Conservation (phyloP, 192 early-diverging fungal genomes). For the Kappamyces sp. region DNA sequence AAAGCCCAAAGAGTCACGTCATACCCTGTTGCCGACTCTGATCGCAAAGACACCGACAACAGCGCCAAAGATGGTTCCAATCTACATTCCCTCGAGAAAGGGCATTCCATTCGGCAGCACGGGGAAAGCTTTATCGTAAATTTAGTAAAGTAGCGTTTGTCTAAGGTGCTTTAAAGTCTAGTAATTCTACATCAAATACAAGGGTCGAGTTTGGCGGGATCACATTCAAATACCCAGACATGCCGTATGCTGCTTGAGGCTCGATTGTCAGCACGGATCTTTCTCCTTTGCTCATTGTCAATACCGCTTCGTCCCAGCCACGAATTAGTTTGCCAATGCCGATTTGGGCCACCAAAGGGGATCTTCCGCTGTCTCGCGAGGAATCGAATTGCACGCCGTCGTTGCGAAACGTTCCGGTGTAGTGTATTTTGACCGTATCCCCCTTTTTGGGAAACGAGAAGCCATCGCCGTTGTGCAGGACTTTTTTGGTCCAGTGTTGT, state of each 20-base stretch:
- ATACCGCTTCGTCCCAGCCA: slow-evolving; percentile 65
- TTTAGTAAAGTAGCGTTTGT: too few relatives aligned
- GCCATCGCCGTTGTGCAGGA: neutral
- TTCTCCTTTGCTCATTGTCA: slow-evolving; percentile 60
- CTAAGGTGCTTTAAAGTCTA: neutral
- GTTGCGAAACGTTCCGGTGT: slow-evolving; percentile 1
- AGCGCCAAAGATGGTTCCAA: too few relatives aligned
- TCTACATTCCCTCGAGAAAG: too few relatives aligned
- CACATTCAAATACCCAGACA: slow-evolving; percentile 44
- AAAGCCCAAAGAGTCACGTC: too few relatives aligned
- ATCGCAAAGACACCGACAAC: too few relatives aligned
- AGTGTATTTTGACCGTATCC: neutral
- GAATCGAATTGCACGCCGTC: slow-evolving; percentile 10
- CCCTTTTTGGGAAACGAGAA: neutral
- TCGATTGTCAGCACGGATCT: slow-evolving; percentile 52
- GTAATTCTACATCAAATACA: slow-evolving; percentile 41
- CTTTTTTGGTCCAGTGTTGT: slow-evolving; percentile 6
- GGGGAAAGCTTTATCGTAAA: too few relatives aligned
- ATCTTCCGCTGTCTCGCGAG: neutral
- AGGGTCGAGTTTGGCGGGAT: slow-evolving; percentile 62
- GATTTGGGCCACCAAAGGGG: slow-evolving; percentile 1
- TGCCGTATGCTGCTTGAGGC: slow-evolving; percentile 63
- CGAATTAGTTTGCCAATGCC: slow-evolving; percentile 43
- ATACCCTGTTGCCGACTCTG: too few relatives aligned
- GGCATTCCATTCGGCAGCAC: too few relatives aligned